A percentile compares a stretch with the other conserved stretches of the same genome.
Conservation (phyloP, 2,329 filamentous ascomycete species). For the Fusarium sacchari region DNA sequence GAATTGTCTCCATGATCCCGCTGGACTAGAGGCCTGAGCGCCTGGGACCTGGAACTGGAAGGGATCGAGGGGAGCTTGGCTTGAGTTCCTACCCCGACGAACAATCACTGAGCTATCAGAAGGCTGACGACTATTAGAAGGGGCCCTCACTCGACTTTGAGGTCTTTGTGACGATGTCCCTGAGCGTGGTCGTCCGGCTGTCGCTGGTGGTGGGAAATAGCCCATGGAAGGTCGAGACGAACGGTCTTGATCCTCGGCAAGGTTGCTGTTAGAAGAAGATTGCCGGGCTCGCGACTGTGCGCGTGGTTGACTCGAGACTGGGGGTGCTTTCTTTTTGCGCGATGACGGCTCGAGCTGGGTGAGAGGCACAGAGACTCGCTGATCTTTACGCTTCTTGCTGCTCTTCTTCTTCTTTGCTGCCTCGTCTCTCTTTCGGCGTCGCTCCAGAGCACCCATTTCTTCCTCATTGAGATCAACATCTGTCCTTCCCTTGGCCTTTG, state of each 20-base stretch:
- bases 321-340: conserved; percentile 48
- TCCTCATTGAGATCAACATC: conserved; percentile 84
- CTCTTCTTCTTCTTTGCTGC: conserved; percentile 48
- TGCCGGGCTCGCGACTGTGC: conserved; percentile 53
- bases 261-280: conserved; percentile 50
- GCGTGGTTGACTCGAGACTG: conserved; percentile 35
- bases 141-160: conserved; percentile 47
- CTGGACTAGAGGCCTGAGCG: conserved; percentile 51
- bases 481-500: conserved; percentile 77
- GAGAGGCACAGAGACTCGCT: conserved; percentile 64
- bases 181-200: conserved; percentile 54
- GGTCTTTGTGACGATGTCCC: conserved; percentile 53
- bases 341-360: conserved; percentile 59
- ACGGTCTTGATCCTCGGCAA: conserved; percentile 50
- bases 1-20: conserved; percentile 50
- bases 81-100: conserved; percentile 47
- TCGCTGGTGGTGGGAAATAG: conserved; percentile 60
- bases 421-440: conserved; percentile 67
- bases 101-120: conserved; percentile 55
- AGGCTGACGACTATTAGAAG: conserved; percentile 52
- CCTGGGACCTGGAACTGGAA: conserved; percentile 64
- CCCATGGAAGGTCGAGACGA: conserved; percentile 59
- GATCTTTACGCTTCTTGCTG: conserved; percentile 55
- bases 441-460: conserved; percentile 83
- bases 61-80: conserved; percentile 53